phyloP scores from a whole-genome alignment of 192 early-diverging fungal species.

The Coemansia umbellata region DNA sequence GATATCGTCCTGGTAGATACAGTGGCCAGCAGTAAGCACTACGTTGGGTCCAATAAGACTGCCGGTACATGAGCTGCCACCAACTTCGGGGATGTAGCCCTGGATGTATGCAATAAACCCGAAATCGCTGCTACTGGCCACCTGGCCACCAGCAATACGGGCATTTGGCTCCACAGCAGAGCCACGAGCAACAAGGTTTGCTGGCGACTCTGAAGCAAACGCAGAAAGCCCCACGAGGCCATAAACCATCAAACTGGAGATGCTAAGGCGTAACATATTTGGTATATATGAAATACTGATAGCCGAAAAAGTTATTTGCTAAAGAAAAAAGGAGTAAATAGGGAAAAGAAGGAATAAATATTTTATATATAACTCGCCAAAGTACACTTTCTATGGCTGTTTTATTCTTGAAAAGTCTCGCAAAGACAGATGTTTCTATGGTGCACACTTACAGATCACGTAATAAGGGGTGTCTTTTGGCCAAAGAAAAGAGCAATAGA shows the following conservation, averaged over 20 bases:
- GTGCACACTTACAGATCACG: too few relatives aligned
- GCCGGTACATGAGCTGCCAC: slow-evolving; percentile 26
- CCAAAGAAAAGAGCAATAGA: too few relatives aligned
- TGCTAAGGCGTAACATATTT: too few relatives aligned
- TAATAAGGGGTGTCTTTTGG: too few relatives aligned
- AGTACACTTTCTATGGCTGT: too few relatives aligned
- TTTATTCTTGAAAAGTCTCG: too few relatives aligned
- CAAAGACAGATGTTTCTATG: too few relatives aligned
- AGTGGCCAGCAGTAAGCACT: slow-evolving; percentile 49
- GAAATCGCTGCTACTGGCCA: slow-evolving; percentile 8
- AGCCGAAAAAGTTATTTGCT: too few relatives aligned
- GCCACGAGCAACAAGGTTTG: neutral
- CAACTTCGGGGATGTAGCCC: neutral
- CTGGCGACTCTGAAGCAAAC: neutral
- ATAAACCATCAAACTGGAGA: too few relatives aligned
- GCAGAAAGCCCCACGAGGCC: neutral
- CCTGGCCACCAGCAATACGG: slow-evolving; percentile 32
- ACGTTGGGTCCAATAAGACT: slow-evolving; percentile 41
- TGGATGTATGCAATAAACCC: slow-evolving; percentile 25
- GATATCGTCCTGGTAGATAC: neutral
- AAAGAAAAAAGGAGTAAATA: slow-evolving; percentile 2
- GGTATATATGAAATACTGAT: too few relatives aligned
- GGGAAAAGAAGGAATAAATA: slow-evolving; percentile 1
- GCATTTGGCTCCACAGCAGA: neutral
- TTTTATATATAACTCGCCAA: too few relatives aligned